Evolutionary conservation across 2,329 filamentous ascomycete genomes (phyloP).

Genomic region (Claviceps paspali): DNA sequence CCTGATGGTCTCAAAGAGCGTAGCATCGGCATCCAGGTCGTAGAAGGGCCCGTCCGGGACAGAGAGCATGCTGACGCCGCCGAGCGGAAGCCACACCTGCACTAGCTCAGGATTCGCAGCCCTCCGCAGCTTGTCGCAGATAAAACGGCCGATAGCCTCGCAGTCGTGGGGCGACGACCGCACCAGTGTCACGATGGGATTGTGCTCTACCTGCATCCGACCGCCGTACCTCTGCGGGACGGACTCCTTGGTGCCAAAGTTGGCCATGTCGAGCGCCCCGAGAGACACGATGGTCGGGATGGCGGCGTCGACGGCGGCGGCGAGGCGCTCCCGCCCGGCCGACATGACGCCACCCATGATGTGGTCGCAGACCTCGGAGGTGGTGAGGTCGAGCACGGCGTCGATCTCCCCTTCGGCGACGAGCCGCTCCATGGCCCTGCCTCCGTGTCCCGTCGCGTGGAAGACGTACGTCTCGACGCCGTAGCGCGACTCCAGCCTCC

Average conservation of each 20-base stretch:
- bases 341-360: slow-evolving; percentile 47
- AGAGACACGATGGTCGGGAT: slow-evolving; percentile 38
- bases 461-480: slow-evolving; percentile 48
- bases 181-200: slow-evolving; percentile 51
- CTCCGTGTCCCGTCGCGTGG: slow-evolving; percentile 55
- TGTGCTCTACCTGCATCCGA: slow-evolving; percentile 46
- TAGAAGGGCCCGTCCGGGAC: slow-evolving; percentile 37
- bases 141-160: slow-evolving; percentile 35
- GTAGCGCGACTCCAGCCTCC: slow-evolving; percentile 29
- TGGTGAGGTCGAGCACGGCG: slow-evolving; percentile 55
- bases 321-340: slow-evolving; percentile 40
- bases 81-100: slow-evolving; percentile 42
- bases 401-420: slow-evolving; percentile 42
- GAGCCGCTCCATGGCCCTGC: slow-evolving; percentile 52
- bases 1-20: slow-evolving; percentile 36
- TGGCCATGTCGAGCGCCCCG: slow-evolving; percentile 44
- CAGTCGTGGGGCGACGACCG: slow-evolving; percentile 45
- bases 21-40: slow-evolving; percentile 25
- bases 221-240: slow-evolving; percentile 38
- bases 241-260: slow-evolving; percentile 41
- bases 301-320: slow-evolving; percentile 38
- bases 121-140: slow-evolving; percentile 35
- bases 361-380: slow-evolving; percentile 51
- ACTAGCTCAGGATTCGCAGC: slow-evolving; percentile 25
- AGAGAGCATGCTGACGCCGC: slow-evolving; percentile 47